A percentile compares a stretch with the other conserved stretches of the same genome.
phyloP scores from a whole-genome alignment of 331 rosid genomes.

The Erythrophleum ivorense region DNA sequence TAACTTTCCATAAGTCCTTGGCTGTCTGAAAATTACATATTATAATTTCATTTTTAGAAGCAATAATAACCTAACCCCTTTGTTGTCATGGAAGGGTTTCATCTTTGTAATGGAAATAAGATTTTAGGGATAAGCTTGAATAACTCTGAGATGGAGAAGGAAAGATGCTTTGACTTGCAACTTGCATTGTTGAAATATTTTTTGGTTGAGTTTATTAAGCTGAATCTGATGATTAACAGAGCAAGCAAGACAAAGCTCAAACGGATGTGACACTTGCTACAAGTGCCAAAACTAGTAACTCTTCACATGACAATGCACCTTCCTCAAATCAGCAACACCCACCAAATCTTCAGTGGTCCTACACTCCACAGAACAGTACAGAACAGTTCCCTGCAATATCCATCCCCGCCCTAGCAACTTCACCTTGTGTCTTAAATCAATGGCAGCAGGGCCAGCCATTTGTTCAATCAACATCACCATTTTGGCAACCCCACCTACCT shows the following conservation, averaged over 20 bases:
- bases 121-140: background rate
- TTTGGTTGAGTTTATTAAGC: constrained; percentile 6
- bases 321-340: constrained; percentile 42
- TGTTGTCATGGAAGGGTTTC: background rate
- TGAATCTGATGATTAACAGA: constrained; percentile 49
- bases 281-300: constrained; percentile 23
- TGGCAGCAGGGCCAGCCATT: constrained; percentile 49
- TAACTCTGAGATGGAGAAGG: background rate
- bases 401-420: constrained; percentile 33
- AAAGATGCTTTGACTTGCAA: no score
- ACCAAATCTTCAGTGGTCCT: constrained; percentile 41
- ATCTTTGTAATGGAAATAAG: background rate
- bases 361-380: constrained; percentile 37
- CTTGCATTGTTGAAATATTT: no score
- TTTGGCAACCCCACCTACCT: constrained; percentile 46
- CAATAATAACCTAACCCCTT: background rate
- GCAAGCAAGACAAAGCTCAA: constrained; percentile 39
- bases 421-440: constrained; percentile 41
- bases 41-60: constrained; percentile 3
- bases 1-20: no score
- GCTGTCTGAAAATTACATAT: background rate
- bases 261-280: constrained; percentile 23
- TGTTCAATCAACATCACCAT: constrained; percentile 46
- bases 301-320: constrained; percentile 32
- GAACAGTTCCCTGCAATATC: constrained; percentile 42